Percentiles rank a stretch among this genome's conserved stretches.
phyloP scores from a whole-genome alignment of 768 basidiomycete species.

The Nevesoporus exiguus region DNA sequence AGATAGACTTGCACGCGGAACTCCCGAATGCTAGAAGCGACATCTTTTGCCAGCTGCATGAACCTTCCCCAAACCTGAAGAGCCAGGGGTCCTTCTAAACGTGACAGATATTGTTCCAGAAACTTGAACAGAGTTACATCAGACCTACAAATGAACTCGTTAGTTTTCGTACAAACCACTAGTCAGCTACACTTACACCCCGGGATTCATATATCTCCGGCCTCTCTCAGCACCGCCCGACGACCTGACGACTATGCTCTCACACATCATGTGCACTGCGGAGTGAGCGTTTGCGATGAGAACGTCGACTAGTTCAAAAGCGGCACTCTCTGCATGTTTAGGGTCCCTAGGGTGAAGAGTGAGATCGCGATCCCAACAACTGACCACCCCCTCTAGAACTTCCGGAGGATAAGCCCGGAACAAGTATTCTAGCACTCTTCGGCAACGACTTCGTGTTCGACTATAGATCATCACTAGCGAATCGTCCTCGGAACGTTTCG shows the following conservation, averaged over 20 bases:
- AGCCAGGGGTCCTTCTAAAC: conserved; percentile 87
- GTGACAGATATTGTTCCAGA: conserved; percentile 78
- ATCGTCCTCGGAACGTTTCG: conserved; percentile 59
- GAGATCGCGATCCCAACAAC: conserved; percentile 71
- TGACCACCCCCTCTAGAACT: conserved; percentile 78
- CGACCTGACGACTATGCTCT: conserved; percentile 66
- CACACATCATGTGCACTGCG: conserved; percentile 85
- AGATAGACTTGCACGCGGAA: conserved; percentile 72
- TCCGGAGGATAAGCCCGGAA: conserved; percentile 79
- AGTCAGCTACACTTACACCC: conserved; percentile 49
- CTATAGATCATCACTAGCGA: conserved; percentile 63
- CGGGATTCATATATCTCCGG: conserved; percentile 60
- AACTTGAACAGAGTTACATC: conserved; percentile 78
- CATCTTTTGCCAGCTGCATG: conserved; percentile 73
- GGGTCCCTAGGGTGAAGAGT: conserved; percentile 43
- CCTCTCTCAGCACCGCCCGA: conserved; percentile 53
- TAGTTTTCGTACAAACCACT: not conserved
- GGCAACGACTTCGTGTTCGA: conserved; percentile 65
- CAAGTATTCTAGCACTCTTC: conserved; percentile 78
- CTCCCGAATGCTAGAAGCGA: conserved; percentile 60
- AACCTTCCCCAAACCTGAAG: conserved; percentile 89
- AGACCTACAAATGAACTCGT: conserved; percentile 44
- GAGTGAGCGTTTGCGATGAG: conserved; percentile 82
- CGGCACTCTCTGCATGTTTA: conserved; percentile 42
- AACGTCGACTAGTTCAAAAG: conserved; percentile 81